Evolutionary conservation across 257 asterid genomes (phyloP).

Genomic region (Penstemon davidsonii): DNA sequence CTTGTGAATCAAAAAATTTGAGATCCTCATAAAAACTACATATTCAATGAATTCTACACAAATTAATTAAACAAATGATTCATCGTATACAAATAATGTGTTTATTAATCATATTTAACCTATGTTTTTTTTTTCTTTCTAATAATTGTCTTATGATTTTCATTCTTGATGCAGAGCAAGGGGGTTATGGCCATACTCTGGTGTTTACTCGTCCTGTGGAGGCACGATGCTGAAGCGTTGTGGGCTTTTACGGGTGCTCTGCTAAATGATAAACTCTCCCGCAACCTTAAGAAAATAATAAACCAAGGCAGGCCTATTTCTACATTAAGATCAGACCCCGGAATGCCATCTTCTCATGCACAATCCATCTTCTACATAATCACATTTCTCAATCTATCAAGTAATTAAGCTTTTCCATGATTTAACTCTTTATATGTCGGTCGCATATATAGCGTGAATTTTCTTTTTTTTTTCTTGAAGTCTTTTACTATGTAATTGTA

Average conservation of each 20-base stretch:
- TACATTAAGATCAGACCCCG: constrained; percentile 71
- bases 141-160: background rate
- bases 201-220: constrained; percentile 48
- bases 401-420: constrained; percentile 38
- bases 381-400: constrained; percentile 43
- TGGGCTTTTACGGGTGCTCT: constrained; percentile 73
- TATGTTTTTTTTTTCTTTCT: background rate
- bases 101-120: no score
- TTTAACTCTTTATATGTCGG: background rate
- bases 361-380: constrained; percentile 58
- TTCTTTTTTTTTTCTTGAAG: background rate
- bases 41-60: constrained; percentile 4
- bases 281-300: constrained; percentile 47
- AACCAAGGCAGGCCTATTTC: constrained; percentile 78
- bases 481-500: background rate
- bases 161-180: constrained; percentile 63
- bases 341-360: constrained; percentile 95
- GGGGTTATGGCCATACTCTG: constrained; percentile 52
- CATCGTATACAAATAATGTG: background rate
- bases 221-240: constrained; percentile 66
- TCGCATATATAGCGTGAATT: background rate
- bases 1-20: background rate
- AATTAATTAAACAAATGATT: background rate
- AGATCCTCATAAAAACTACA: background rate
- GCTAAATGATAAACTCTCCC: constrained; percentile 51